Evolutionary conservation across 176 grass and related monocot species (phyloP).

Genomic region (Phyllostachys edulis): DNA sequence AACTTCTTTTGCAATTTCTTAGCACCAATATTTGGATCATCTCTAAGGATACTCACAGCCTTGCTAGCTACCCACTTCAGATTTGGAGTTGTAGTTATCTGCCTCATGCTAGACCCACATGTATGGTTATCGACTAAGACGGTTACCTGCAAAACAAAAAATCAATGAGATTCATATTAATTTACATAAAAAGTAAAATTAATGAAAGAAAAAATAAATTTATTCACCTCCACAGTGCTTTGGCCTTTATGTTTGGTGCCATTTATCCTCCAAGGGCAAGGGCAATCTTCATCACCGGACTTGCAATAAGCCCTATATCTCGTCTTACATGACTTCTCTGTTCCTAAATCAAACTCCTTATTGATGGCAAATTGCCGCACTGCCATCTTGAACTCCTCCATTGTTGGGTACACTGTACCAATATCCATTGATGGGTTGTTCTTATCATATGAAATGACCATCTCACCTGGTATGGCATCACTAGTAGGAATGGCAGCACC

Average conservation of each 20-base stretch:
- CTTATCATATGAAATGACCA: background rate
- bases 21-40: background rate
- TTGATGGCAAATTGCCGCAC: background rate
- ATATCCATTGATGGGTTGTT: background rate
- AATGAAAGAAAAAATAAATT: background rate
- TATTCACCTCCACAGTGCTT: background rate
- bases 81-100: background rate
- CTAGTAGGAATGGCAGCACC: conserved; percentile 1
- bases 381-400: background rate
- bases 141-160: background rate
- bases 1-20: background rate
- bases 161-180: background rate
- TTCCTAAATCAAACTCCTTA: background rate
- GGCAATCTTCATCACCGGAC: background rate
- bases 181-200: background rate
- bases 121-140: background rate
- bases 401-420: background rate
- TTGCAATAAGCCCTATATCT: background rate
- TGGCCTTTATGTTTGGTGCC: accelerated
- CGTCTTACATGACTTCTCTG: background rate
- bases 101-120: background rate
- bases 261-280: background rate
- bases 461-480: background rate
- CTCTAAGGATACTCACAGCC: background rate
- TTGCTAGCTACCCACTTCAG: background rate